phyloP scores from a whole-genome alignment of 495 filamentous ascomycete genomes.

The Annulohypoxylon bovei region DNA sequence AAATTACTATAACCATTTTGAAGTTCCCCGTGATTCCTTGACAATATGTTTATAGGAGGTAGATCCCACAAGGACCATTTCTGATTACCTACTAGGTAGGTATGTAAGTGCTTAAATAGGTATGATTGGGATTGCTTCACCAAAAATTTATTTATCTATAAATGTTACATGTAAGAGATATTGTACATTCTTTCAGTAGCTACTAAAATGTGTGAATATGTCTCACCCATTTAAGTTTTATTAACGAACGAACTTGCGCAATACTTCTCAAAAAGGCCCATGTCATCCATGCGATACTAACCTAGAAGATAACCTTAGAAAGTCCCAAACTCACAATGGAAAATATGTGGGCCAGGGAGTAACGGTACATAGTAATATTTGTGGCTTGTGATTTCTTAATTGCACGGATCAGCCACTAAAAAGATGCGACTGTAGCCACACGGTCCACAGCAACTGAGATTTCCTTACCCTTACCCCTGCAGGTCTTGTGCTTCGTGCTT shows the following conservation, averaged over 20 bases:
- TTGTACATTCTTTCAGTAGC: too few species aligned
- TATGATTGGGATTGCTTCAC: too few species aligned
- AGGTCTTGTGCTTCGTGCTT: constrained; percentile 22
- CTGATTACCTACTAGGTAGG: too few species aligned
- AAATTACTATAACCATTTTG: not conserved
- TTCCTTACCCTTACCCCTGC: constrained; percentile 22
- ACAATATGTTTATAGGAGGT: not conserved
- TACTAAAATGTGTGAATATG: not conserved
- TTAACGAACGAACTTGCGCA: not conserved
- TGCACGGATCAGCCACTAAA: constrained; percentile 20
- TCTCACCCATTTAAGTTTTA: not conserved
- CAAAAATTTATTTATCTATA: too few species aligned
- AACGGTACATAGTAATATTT: constrained; percentile 21
- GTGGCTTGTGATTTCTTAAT: constrained; percentile 17
- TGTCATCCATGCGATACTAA: constrained; percentile 17
- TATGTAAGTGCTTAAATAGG: too few species aligned
- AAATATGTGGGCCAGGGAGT: not conserved
- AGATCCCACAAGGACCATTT: not conserved
- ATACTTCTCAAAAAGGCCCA: constrained; percentile 13
- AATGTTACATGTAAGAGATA: too few species aligned
- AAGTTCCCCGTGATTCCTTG: not conserved
- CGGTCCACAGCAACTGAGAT: not conserved
- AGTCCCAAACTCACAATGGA: not conserved
- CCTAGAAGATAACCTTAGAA: constrained; percentile 12
- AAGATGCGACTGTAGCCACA: constrained; percentile 37